These are phyloP conservation scores for Nigrospora osmanthi DNA, from an alignment of 2,329 filamentous ascomycete genomes.

Conservation along the genomic window DNA sequence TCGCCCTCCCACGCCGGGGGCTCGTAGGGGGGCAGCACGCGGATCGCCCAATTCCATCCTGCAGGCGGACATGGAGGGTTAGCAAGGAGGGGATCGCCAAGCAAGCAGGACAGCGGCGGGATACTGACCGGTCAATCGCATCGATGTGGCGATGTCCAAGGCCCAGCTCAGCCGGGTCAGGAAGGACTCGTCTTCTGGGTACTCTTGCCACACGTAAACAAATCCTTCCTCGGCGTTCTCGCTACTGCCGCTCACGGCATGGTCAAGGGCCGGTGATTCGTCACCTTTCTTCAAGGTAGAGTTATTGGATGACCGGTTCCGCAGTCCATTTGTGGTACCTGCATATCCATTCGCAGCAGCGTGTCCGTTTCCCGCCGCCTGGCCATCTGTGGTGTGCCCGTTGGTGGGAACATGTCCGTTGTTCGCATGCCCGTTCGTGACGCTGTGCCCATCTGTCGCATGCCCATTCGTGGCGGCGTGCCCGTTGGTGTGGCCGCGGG, in stretches of 20 bases:
- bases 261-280: not conserved
- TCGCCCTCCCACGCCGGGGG: conserved; percentile 29
- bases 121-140: conserved; percentile 44
- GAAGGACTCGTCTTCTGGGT: conserved; percentile 41
- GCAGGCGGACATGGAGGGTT: not conserved
- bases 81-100: too few species aligned
- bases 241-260: not conserved
- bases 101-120: not conserved
- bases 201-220: conserved; percentile 54
- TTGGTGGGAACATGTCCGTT: conserved; percentile 3
- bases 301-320: not conserved
- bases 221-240: conserved; percentile 15
- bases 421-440: not conserved
- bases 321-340: too few species aligned
- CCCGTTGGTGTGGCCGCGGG: not conserved
- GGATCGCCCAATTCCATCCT: conserved; percentile 53
- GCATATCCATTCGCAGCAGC: too few species aligned
- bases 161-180: conserved; percentile 45
- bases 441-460: conserved; percentile 2
- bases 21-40: conserved; percentile 32
- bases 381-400: conserved; percentile 1
- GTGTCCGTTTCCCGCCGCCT: not conserved
- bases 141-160: conserved; percentile 44
- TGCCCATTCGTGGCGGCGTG: not conserved
- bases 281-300: not conserved